These are phyloP conservation scores for Phenoliferia sp. DNA, from an alignment of 1,284 basidiomycete species.

Conservation along the genomic window DNA sequence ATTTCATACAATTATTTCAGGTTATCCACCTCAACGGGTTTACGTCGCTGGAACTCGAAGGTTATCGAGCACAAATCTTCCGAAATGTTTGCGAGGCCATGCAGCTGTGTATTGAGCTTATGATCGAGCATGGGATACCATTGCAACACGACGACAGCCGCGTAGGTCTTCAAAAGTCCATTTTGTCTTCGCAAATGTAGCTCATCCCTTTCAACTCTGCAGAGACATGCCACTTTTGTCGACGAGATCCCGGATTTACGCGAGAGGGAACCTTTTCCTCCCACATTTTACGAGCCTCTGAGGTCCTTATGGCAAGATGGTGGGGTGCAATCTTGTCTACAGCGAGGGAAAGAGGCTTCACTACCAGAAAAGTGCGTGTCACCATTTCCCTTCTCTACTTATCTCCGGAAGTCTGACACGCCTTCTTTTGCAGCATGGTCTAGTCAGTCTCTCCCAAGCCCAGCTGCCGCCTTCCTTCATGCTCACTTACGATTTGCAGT, in stretches of 20 bases:
- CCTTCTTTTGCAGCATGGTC: slow-evolving; percentile 4
- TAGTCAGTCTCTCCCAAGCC: slow-evolving; percentile 11
- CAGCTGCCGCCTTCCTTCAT: background rate
- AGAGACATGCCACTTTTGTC: slow-evolving; percentile 54
- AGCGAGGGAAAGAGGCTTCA: slow-evolving; percentile 75
- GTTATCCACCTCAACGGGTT: slow-evolving; percentile 35
- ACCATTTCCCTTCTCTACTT: background rate
- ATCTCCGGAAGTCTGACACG: background rate
- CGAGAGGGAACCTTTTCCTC: slow-evolving; percentile 73
- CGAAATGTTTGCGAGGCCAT: slow-evolving; percentile 84
- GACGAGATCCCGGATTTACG: slow-evolving; percentile 65
- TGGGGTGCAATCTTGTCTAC: slow-evolving; percentile 66
- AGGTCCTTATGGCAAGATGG: slow-evolving; percentile 70
- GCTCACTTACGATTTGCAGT: slow-evolving; percentile 32
- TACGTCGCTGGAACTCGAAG: slow-evolving; percentile 27
- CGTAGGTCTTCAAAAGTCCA: slow-evolving; percentile 26
- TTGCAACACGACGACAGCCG: slow-evolving; percentile 58
- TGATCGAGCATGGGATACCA: slow-evolving; percentile 57
- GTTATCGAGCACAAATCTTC: slow-evolving; percentile 75
- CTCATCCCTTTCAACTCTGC: slow-evolving; percentile 1
- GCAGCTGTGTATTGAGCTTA: slow-evolving; percentile 73
- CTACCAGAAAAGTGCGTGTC: slow-evolving; percentile 58
- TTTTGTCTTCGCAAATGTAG: background rate
- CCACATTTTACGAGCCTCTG: slow-evolving; percentile 60
- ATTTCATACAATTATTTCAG: slow-evolving; percentile 6